These are phyloP conservation scores for Blastocystis sp. DNA, from an alignment of 352 stramenopile genomes.

Conservation along the genomic window DNA sequence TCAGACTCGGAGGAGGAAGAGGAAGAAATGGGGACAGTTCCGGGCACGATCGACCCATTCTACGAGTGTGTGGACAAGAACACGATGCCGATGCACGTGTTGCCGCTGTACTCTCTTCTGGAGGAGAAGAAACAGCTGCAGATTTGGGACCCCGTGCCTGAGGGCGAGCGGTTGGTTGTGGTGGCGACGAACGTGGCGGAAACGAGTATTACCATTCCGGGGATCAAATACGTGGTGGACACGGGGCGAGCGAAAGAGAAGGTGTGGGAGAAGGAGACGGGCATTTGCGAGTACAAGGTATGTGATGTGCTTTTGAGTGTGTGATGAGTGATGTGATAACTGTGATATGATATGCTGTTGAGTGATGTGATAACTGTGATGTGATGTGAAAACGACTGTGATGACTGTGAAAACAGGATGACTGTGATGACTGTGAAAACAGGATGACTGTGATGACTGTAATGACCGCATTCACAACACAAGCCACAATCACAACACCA, in stretches of 20 bases:
- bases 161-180: slow-evolving; percentile 87
- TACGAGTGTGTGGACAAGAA: slow-evolving; percentile 70
- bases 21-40: slow-evolving; percentile 70
- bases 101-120: slow-evolving; percentile 93
- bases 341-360: background rate
- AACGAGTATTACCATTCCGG: slow-evolving; percentile 90
- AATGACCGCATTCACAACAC: background rate
- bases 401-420: background rate
- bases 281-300: slow-evolving; percentile 88
- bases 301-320: slow-evolving; percentile 68
- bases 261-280: slow-evolving; percentile 85
- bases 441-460: background rate
- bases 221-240: slow-evolving; percentile 90
- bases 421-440: background rate
- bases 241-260: slow-evolving; percentile 89
- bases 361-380: background rate
- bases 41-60: slow-evolving; percentile 71
- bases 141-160: slow-evolving; percentile 82
- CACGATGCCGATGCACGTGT: slow-evolving; percentile 82
- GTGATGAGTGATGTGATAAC: background rate
- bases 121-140: slow-evolving; percentile 89
- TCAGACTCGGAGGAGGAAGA: slow-evolving; percentile 44
- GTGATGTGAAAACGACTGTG: too few relatives aligned
- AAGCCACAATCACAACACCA: slow-evolving; percentile 24
- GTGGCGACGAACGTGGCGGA: slow-evolving; percentile 96